Evolutionary conservation across 495 filamentous ascomycete species (phyloP).

Genomic region (Filosporella fistucella): DNA sequence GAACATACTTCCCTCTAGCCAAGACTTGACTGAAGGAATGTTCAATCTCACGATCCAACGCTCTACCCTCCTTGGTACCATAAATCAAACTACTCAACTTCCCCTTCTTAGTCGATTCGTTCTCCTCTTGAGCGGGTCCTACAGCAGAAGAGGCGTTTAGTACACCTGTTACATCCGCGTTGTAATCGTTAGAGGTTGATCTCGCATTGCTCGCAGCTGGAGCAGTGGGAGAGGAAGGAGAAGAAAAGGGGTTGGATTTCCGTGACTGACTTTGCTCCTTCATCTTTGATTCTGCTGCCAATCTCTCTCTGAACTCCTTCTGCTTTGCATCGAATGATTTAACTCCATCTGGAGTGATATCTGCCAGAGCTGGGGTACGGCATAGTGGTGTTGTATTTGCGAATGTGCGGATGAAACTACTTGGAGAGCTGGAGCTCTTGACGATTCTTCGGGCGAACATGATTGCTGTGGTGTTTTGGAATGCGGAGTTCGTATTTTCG

Average conservation of each 20-base stretch:
- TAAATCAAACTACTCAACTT: constrained; percentile 76
- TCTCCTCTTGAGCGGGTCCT: constrained; percentile 23
- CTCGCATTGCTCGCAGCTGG: constrained; percentile 52
- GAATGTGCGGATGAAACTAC: constrained; percentile 53
- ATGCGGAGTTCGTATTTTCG: background rate
- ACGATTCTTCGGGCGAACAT: constrained; percentile 35
- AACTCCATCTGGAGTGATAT: constrained; percentile 69
- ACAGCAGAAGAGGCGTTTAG: constrained; percentile 54
- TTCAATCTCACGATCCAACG: constrained; percentile 92
- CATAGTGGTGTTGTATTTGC: constrained; percentile 47
- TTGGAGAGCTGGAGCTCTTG: constrained; percentile 35
- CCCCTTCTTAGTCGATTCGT: constrained; percentile 40
- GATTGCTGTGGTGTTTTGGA: background rate
- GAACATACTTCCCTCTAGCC: constrained; percentile 95
- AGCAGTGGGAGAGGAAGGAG: constrained; percentile 45
- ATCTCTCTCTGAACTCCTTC: constrained; percentile 78
- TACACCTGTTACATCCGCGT: constrained; percentile 57
- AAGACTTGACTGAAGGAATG: constrained; percentile 90
- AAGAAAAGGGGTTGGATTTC: constrained; percentile 12
- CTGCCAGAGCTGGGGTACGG: constrained; percentile 66
- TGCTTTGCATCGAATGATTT: constrained; percentile 74
- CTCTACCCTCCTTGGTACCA: constrained; percentile 88
- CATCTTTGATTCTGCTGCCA: constrained; percentile 67
- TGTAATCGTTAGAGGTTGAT: constrained; percentile 29
- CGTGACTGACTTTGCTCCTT: constrained; percentile 76